Evolutionary conservation across 805 yeast species (phyloP), one percentile per base, ranked within the genome.

Genomic region (Saccharomycopsis javanensis): DNA sequence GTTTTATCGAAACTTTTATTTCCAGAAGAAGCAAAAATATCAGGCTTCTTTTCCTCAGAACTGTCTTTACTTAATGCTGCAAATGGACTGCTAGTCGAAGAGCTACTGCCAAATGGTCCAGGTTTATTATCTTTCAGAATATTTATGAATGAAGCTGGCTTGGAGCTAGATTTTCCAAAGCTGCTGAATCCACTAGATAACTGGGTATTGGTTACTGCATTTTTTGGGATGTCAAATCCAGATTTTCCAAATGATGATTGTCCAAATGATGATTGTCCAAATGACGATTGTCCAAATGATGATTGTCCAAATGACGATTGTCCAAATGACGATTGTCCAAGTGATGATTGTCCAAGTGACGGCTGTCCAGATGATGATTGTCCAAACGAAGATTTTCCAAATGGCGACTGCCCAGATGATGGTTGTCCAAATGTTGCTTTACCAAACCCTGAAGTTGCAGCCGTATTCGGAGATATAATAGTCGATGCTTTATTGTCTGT

Each of bases 251-350:
- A 50, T 27, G 30, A 11, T 13, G 52, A 28, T n/a, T 25, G 51
- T 20, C 57, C 48, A 31, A 54, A 54, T 5, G 53, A 42, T 16
- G 53, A 28, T 33, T 30, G 28, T 46, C 57, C 57, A 46, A 54
- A 54, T 7, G 25, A 42, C 10, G 57, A n/a, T 6, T 16, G 33
- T 20, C 48, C 55, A 52, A 52, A 11, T n/a, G 5, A 28, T 51
- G 48, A 6, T 16, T 16, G 33, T 51, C 42, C 48, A 33, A 34
- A 50, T 15, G 30, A 7, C 5, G 48, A 6, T 10, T 18, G 46
- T 4, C 53, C 53, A 45, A 48, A 54, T n/a, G n/a, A n/a, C n/a
- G n/a, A n/a, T n/a, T n/a, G n/a, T n/a, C n/a, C n/a, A n/a, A n/a
- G n/a, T n/a, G n/a, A n/a, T n/a, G n/a, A n/a, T n/a, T n/a, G n/a